A percentile compares a stretch with the other conserved stretches of the same genome.
Conservation (phyloP, 139 green algal species). For the Diplosphaera chodatii region DNA sequence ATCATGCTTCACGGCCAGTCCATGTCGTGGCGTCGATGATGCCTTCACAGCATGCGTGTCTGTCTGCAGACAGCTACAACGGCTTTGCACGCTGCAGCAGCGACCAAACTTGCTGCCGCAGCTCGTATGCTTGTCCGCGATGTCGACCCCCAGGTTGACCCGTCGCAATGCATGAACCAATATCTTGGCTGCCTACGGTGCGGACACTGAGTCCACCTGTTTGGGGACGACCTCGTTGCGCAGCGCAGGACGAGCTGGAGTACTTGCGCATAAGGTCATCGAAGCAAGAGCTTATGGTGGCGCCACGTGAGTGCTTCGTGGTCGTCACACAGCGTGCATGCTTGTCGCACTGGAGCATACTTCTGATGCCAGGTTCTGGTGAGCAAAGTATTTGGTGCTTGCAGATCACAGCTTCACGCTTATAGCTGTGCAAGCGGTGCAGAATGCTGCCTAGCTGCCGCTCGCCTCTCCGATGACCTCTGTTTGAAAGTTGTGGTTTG, state of each 20-base stretch:
- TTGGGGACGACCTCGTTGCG: too few species aligned
- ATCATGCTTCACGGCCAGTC: too few species aligned
- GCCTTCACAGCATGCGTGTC: too few species aligned
- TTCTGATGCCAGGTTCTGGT: too few species aligned
- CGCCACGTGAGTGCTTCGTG: conserved; percentile 48
- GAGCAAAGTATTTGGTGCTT: too few species aligned
- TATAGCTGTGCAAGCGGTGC: conserved; percentile 66
- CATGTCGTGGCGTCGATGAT: too few species aligned
- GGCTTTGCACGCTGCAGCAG: conserved; percentile 55
- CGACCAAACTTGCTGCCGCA: conserved; percentile 58
- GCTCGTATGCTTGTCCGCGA: conserved; percentile 66
- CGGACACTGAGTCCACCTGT: too few species aligned
- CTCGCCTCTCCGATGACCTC: conserved; percentile 7
- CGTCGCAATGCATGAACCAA: too few species aligned
- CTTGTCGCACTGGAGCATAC: too few species aligned
- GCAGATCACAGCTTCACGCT: conserved; percentile 66
- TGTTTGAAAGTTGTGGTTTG: conserved; percentile 81
- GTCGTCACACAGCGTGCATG: too few species aligned
- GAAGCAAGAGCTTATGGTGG: conserved; percentile 76
- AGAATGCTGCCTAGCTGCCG: not conserved
- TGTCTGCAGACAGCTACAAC: conserved; percentile 57
- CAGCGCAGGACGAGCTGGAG: conserved; percentile 72
- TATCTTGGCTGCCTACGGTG: too few species aligned
- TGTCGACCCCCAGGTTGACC: conserved; percentile 65
- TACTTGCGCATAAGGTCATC: conserved; percentile 64